These are phyloP conservation scores for Chrysoporthe cubensis DNA, from an alignment of 2,329 filamentous ascomycete species.

Conservation along the genomic window DNA sequence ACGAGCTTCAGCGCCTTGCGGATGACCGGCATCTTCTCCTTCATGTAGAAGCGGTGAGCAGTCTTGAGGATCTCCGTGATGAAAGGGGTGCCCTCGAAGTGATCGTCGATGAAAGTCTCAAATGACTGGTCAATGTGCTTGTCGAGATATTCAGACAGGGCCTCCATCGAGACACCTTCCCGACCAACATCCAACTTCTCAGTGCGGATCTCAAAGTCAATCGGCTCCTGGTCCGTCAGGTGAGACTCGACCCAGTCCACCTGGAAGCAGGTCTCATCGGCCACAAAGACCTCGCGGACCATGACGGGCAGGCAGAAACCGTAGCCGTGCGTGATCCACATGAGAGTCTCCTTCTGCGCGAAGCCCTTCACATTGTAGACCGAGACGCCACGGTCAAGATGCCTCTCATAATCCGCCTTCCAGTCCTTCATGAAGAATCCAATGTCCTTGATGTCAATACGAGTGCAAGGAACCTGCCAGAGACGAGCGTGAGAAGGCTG, in stretches of 20 bases:
- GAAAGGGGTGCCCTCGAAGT: constrained; percentile 95
- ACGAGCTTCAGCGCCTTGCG: constrained; percentile 95
- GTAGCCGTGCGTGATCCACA: constrained; percentile 97
- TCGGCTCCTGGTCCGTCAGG: constrained; percentile 68
- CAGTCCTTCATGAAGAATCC: constrained; percentile 99
- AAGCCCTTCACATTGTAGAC: constrained; percentile 94
- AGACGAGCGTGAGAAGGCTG: constrained; percentile 93
- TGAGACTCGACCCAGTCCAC: constrained; percentile 91
- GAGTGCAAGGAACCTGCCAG: constrained; percentile 97
- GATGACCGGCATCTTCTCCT: constrained; percentile 85
- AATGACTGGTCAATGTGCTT: constrained; percentile 92
- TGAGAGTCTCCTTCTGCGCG: constrained; percentile 65
- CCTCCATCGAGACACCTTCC: constrained; percentile 80
- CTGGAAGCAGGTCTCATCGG: constrained; percentile 89
- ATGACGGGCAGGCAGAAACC: constrained; percentile 91
- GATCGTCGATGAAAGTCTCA: constrained; percentile 91
- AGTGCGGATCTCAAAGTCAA: constrained; percentile 83
- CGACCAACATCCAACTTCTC: constrained; percentile 87
- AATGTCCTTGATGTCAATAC: constrained; percentile 98
- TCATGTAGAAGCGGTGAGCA: constrained; percentile 88
- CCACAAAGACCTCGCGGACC: constrained; percentile 90
- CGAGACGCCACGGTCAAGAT: constrained; percentile 83
- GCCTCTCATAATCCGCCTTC: constrained; percentile 95
- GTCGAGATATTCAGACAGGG: constrained; percentile 90
- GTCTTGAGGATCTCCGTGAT: constrained; percentile 96